These are phyloP conservation scores for Dictyophora rubrovolvata DNA, from an alignment of 768 basidiomycete genomes.

Conservation along the genomic window DNA sequence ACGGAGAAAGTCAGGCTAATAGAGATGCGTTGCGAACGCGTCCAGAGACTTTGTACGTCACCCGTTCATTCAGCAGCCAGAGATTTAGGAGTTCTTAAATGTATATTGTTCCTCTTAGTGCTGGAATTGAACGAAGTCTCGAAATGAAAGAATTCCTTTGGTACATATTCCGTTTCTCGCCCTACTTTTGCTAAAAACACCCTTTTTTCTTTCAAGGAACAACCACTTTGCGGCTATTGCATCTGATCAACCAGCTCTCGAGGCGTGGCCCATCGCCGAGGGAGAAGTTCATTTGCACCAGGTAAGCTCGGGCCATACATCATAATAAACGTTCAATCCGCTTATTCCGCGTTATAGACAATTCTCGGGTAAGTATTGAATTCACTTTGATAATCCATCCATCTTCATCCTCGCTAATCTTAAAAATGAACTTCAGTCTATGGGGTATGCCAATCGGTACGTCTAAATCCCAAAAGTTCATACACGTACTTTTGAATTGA, in stretches of 20 bases:
- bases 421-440: conserved; percentile 26
- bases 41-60: conserved; percentile 4
- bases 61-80: too few relatives aligned
- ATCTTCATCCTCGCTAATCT: too few relatives aligned
- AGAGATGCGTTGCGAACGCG: not conserved
- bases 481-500: not conserved
- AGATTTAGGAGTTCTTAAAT: not conserved
- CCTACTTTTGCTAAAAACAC: not conserved
- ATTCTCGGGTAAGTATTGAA: conserved; percentile 40
- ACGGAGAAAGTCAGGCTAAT: not conserved
- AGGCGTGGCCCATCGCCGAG: conserved; percentile 28
- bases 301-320: not conserved
- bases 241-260: conserved; percentile 57
- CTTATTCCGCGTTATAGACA: conserved; percentile 29
- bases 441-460: conserved; percentile 69
- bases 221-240: conserved; percentile 65
- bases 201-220: conserved; percentile 33
- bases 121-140: conserved; percentile 58
- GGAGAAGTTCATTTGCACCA: conserved; percentile 1
- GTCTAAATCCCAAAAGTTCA: conserved; percentile 10
- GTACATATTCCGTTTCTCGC: conserved; percentile 32
- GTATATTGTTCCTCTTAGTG: conserved; percentile 25
- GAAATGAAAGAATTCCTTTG: conserved; percentile 69
- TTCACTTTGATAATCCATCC: conserved; percentile 2
- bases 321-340: not conserved